phyloP scores from a whole-genome alignment of 768 basidiomycete genomes.

The Hygrocybe punicea region DNA sequence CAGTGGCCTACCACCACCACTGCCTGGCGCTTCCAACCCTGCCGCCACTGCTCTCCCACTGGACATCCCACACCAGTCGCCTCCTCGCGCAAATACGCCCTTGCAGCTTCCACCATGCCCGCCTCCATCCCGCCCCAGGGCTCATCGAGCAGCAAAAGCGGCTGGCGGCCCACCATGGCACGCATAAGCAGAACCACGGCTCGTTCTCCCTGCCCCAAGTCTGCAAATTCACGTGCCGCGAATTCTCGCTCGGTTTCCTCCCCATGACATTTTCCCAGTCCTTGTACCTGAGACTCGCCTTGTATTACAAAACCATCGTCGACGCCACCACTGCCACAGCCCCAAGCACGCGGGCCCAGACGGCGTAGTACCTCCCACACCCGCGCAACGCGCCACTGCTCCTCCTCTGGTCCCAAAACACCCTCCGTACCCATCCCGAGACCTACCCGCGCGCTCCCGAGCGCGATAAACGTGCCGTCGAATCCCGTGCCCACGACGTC shows the following conservation, averaged over 20 bases:
- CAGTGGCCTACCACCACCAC: constrained; percentile 88
- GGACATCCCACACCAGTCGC: constrained; percentile 17
- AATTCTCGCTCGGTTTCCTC: constrained; percentile 38
- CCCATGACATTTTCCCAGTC: background rate
- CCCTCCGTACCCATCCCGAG: constrained; percentile 36
- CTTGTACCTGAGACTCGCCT: background rate
- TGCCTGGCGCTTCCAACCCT: constrained; percentile 58
- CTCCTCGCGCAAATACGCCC: constrained; percentile 55
- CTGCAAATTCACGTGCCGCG: constrained; percentile 52
- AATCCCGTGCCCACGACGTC: constrained; percentile 88
- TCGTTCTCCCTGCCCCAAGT: constrained; percentile 72
- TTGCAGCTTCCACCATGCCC: constrained; percentile 63
- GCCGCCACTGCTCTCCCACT: constrained; percentile 19
- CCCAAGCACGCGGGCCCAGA: constrained; percentile 61
- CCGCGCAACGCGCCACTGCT: constrained; percentile 36
- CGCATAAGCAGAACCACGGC: constrained; percentile 80
- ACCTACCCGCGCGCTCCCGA: constrained; percentile 44
- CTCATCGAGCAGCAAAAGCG: constrained; percentile 83
- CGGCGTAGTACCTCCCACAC: constrained; percentile 56
- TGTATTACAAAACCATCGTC: background rate
- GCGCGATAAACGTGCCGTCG: constrained; percentile 72
- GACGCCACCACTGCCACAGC: constrained; percentile 6
- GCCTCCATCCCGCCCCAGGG: constrained; percentile 92
- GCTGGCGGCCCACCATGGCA: constrained; percentile 72
- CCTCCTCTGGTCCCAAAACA: constrained; percentile 18